Evolutionary conservation across 805 yeast genomes (phyloP), one percentile per base, ranked within the genome.

Genomic region (Pichia ethanolica): DNA sequence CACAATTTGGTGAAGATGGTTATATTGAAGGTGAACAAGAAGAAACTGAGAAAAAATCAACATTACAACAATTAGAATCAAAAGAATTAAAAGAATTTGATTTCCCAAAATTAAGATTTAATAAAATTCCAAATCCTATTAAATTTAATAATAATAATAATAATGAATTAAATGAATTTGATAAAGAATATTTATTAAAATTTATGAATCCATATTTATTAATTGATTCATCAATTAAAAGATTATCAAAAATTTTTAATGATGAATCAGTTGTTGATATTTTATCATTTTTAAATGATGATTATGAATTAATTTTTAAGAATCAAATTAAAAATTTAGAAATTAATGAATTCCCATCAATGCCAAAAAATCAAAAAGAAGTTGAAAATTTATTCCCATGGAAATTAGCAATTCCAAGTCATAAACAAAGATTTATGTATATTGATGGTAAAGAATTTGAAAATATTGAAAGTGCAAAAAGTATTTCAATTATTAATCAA

Each of bases 331-430:
- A 84, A 57, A 65, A 67, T 14, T 70, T 70, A 6, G 96, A 87
- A 60, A 71, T 89, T 14, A 79, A 84, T 43, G 73, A 72, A 46
- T 58, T 46, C 42, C 71, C 71, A 12, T 66, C 70, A 33, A 77
- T 81, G 61, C 95, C 96, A 5, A 67, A 68, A 35, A 65, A 60
- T 0, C 73, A 83, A 12, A 58, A 64, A 1, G 86, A 86, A 30
- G 78, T 86, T 1, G 47, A 62, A 9, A 7, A 26, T 4, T 27
- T 20, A 27, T 71, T 65, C 44, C 96, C 96, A 7, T 93, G 99
- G 99, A 82, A 84, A 53, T 73, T 89, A 39, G 93, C 97, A 0
- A 78, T 85, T 44, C 98, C 99, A 8, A 93, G 97, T 8, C 98
- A 91, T 62, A 89, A 93, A 63, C 90, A 89, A 69, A 71, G 97